Base-by-base conservation (phyloP, 2,329 filamentous ascomycete genomes). In the Ophiostoma perfectum region DNA sequence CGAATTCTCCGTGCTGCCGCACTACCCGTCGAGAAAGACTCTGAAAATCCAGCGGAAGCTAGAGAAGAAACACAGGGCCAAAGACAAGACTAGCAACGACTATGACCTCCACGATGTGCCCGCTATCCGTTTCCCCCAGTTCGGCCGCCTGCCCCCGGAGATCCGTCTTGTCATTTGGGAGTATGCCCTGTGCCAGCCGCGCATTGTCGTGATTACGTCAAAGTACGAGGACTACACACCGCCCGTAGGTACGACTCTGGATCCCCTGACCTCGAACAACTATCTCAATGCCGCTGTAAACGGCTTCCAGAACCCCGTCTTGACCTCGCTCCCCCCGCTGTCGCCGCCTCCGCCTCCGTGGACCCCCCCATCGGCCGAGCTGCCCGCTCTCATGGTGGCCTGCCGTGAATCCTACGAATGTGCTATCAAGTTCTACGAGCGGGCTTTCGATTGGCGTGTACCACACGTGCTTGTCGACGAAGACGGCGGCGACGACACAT, bases 131-230 rank as follows among this genome's bases (percentile, higher is more conserved):
- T 80, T 78, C 72, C 74, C 72, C 18, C 74, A 69, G 63, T 84
- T 84, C 73, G 69, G 74, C 3, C 83, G 73, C 70, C 75, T 41
- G 60, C 82, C 82, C 1, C 67, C 78, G 39, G 82, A 84, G 74
- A 77, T 84, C 67, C 81, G 82, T 64, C 75, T 83, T 67, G 78
- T 79, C 74, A 77, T 84, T 71, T 84, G 82, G 82, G 76, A 78
- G 67, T 76, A 74, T 65, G 68, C 60, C 2, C 74, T 82, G 36
- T 12, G 42, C 64, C 77, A 76, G 70, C 81, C 81, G 41, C 81
- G 82, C 69, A 77, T 83, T 70, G 73, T 83, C 60, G 75, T 79
- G 7, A 77, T 78, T 39, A 78, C 80, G 68, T 83, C 81, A 73
- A 60, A 60, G 27, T 52, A 39, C 9, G 66, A 45, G 3, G 67